Percentiles rank a stretch among this genome's conserved stretches.
Evolutionary conservation across 345 rosid species (phyloP).

Genomic region (Eucalyptus tenuipes): DNA sequence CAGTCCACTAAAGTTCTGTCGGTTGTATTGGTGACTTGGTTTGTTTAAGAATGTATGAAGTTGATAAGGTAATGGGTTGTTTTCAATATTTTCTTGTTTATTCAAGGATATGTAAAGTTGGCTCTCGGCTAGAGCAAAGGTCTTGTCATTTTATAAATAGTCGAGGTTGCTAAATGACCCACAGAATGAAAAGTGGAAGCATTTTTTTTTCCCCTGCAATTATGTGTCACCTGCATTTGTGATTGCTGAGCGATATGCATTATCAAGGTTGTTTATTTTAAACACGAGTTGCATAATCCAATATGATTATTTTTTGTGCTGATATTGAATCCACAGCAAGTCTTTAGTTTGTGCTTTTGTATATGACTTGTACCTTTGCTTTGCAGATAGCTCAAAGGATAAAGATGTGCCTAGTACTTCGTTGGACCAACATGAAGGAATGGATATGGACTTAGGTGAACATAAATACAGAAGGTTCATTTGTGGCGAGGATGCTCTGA

Average conservation of each 20-base stretch:
- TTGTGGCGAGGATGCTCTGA: slow-evolving; percentile 84
- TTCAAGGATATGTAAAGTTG: not conserved
- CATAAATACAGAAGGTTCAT: slow-evolving; percentile 36
- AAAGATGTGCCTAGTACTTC: slow-evolving; percentile 15
- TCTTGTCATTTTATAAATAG: not conserved
- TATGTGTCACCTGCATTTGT: not conserved
- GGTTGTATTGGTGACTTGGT: not conserved
- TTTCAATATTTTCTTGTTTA: not conserved
- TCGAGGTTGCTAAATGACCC: not conserved
- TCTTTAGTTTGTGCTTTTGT: not conserved
- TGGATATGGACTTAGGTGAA: slow-evolving; percentile 25
- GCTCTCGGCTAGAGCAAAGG: not conserved
- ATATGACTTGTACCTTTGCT: not conserved
- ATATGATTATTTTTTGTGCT: not conserved
- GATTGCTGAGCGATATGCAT: not conserved
- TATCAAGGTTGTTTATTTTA: not conserved
- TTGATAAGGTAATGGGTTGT: not conserved
- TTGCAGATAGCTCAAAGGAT: slow-evolving; percentile 38
- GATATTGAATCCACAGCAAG: not conserved
- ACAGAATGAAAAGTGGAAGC: not conserved
- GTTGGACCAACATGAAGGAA: slow-evolving; percentile 11
- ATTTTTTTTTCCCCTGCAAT: not conserved
- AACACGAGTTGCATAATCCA: not conserved
- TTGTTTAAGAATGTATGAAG: not conserved
- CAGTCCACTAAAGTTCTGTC: not conserved